phyloP scores from a whole-genome alignment of 345 rosid genomes.

The Gynandropsis gynandra region DNA sequence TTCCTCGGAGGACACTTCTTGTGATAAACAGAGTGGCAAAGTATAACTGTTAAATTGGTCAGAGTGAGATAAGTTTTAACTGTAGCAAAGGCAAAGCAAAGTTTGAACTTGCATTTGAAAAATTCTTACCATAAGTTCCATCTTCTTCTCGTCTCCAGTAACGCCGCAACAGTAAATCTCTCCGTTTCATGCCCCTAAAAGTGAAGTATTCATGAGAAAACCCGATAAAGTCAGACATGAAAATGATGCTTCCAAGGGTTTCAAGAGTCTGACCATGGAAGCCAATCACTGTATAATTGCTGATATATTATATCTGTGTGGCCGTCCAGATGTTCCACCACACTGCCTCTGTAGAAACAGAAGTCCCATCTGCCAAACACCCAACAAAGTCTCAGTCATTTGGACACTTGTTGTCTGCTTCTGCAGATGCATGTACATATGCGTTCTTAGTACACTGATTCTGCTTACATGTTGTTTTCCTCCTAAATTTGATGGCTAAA shows the following conservation, averaged over 20 bases:
- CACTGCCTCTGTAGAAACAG: constrained; percentile 55
- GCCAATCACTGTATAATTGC: constrained; percentile 66
- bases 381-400: neutral
- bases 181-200: constrained; percentile 65
- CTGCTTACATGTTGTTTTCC: no score
- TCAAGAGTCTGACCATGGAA: constrained; percentile 52
- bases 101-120: constrained; percentile 5
- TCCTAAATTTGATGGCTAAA: no score
- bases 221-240: neutral
- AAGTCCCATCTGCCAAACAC: constrained; percentile 78
- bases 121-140: constrained; percentile 74
- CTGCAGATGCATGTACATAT: no score
- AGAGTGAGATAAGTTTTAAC: constrained; percentile 12
- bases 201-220: neutral
- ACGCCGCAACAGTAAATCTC: constrained; percentile 72
- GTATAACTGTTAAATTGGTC: constrained; percentile 48
- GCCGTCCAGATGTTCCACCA: constrained; percentile 89
- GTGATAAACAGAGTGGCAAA: constrained; percentile 82
- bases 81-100: neutral
- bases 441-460: no score
- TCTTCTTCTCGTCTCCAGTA: constrained; percentile 98
- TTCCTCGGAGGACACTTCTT: constrained; percentile 56
- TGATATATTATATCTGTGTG: constrained; percentile 74
- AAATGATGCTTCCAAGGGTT: neutral
- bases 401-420: no score